Percentiles rank a stretch among this genome's conserved stretches.
These are phyloP conservation scores for Leccinum pachyderme DNA, from an alignment of 1,284 basidiomycete genomes.

Conservation along the genomic window DNA sequence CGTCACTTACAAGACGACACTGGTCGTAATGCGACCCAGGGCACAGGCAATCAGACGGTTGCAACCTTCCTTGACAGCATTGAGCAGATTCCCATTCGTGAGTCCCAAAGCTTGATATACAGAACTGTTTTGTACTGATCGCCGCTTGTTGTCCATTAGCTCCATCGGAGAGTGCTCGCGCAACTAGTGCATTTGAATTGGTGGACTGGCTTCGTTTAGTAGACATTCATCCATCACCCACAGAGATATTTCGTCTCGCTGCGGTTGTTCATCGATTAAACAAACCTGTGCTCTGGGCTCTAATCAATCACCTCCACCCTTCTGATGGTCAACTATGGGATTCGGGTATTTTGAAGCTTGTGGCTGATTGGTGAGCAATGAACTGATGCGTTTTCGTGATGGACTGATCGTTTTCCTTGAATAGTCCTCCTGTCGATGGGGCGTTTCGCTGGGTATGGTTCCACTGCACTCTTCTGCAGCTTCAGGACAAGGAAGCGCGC, in stretches of 20 bases:
- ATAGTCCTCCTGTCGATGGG: conserved; percentile 21
- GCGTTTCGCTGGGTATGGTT: conserved; percentile 47
- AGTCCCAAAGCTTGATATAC: conserved; percentile 21
- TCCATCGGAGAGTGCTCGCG: conserved; percentile 31
- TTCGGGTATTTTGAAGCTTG: conserved; percentile 15
- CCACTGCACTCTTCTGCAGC: conserved; percentile 32
- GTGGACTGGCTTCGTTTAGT: conserved; percentile 59
- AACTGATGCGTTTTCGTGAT: neutral
- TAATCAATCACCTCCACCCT: conserved; percentile 46
- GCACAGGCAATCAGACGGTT: conserved; percentile 25
- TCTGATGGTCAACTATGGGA: conserved; percentile 43
- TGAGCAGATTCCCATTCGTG: conserved; percentile 42
- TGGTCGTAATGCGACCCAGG: neutral
- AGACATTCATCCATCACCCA: conserved; percentile 33
- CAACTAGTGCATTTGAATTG: conserved; percentile 47
- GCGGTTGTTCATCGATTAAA: conserved; percentile 42
- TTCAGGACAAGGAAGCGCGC: conserved; percentile 26
- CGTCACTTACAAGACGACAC: conserved; percentile 23
- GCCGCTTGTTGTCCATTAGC: conserved; percentile 29
- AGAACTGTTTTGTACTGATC: neutral
- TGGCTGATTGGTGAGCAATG: conserved; percentile 33
- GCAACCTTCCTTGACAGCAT: conserved; percentile 42
- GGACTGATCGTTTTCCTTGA: neutral
- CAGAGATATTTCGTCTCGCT: conserved; percentile 42
- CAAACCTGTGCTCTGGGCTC: conserved; percentile 39